Base-by-base conservation (phyloP, 768 basidiomycete species). In the Pisolithus orientalis region DNA sequence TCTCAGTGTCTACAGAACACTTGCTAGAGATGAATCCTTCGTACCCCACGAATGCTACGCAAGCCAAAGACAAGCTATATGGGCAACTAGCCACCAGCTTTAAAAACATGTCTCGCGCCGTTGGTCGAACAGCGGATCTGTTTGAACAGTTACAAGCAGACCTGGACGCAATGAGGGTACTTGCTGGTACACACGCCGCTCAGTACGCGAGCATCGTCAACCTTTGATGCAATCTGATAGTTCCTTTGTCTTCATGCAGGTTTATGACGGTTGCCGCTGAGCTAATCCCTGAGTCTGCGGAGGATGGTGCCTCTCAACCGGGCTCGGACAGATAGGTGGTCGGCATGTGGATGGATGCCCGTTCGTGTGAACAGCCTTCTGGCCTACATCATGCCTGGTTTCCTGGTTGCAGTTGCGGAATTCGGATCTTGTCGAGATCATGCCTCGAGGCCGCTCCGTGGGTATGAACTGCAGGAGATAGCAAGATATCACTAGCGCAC, bases 61-160 rank as follows among this genome's bases (percentile, higher is more conserved):
- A 86, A 56, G 80, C 85, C 34, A 94, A 93, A 69, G 84, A 90
- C 59, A 71, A 88, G 51, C 82, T 92, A 24, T 93, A 93, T 61
- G 75, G 78, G 38, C 88, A 91, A 62, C 78, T 94, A 3, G 78
- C 88, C 4, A 74, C 78, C 45, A 84, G 81, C 44, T 66, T 94
- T 3, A 79, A 79, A 28, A 73, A 84, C 46, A 82, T 92, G 67
- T 80, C 84, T 47, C 70, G 80, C 17, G 82, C 84, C 0, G 76
- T 92, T 46, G 74, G 76, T 25, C 84, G 82, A 58, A 89, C 90
- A 1, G 85, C 88, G 37, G 83, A 84, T 58, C 75, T 91, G 24
- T 85, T 88, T 67, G 88, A 85, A 62, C 79, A 82, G 50, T 75
- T 93, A 58, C 82, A 88, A 56, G 75, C 79, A 43, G 87, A 90